Conservation (phyloP, 139 green algal species). For the Coccomyxa sp. region DNA sequence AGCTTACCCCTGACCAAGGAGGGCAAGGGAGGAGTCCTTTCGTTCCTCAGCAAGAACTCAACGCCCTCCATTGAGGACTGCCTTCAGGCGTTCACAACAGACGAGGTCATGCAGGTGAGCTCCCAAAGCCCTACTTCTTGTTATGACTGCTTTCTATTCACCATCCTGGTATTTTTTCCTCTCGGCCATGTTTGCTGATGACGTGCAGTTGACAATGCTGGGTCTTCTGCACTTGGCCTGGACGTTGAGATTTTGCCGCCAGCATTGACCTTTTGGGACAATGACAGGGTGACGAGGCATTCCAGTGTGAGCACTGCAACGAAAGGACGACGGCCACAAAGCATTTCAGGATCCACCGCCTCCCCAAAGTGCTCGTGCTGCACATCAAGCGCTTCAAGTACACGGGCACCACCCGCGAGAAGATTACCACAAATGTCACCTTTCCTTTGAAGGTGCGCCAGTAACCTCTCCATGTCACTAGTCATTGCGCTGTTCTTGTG, state of each 20-base stretch:
- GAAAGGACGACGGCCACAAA: constrained; percentile 40
- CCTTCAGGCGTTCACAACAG: constrained; percentile 41
- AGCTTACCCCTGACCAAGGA: constrained; percentile 42
- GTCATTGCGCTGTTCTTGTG: no score
- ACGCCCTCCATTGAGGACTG: constrained; percentile 45
- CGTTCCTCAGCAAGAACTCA: constrained; percentile 25
- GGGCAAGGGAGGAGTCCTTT: constrained; percentile 5
- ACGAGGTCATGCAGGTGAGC: constrained; percentile 42
- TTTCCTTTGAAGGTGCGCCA: constrained; percentile 26
- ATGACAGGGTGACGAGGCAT: constrained; percentile 39
- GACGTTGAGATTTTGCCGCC: no score
- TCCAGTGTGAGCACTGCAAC: constrained; percentile 36
- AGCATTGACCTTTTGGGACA: not conserved
- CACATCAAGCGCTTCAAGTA: constrained; percentile 38
- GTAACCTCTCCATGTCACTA: no score
- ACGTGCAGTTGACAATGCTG: no score
- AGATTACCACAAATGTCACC: constrained; percentile 35
- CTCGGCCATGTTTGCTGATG: no score
- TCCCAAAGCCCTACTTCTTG: not conserved
- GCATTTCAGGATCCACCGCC: constrained; percentile 39
- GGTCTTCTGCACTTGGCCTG: no score
- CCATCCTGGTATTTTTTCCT: no score
- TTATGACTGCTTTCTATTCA: no score
- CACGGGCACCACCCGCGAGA: constrained; percentile 12
- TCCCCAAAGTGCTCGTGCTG: constrained; percentile 39